Evolutionary conservation across 2,329 filamentous ascomycete species (phyloP).

Genomic region (Zasmidium angulare): DNA sequence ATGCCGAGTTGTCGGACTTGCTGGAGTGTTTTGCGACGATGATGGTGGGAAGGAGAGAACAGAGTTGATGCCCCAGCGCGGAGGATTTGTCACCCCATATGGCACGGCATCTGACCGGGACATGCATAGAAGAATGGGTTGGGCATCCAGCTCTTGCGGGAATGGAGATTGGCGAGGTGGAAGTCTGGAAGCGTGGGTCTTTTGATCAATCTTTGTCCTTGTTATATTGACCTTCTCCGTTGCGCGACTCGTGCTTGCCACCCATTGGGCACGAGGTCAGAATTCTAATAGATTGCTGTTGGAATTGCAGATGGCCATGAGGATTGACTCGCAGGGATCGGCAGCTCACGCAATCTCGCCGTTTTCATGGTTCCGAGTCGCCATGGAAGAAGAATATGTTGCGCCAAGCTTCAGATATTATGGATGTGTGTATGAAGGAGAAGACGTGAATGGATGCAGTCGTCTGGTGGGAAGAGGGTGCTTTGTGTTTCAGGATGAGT

Average conservation of each 20-base stretch:
- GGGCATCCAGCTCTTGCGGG: too few species aligned
- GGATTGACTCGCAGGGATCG: not conserved
- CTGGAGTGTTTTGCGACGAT: too few species aligned
- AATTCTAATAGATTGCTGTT: not conserved
- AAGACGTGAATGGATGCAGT: too few species aligned
- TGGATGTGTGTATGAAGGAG: too few species aligned
- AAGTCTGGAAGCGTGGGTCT: not conserved
- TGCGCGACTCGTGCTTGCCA: not conserved
- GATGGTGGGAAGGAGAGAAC: too few species aligned
- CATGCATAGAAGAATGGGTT: too few species aligned
- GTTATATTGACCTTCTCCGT: not conserved
- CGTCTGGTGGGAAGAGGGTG: not conserved
- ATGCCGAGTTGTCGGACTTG: not conserved
- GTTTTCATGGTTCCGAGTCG: not conserved
- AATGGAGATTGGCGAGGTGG: too few species aligned
- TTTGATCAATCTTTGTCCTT: not conserved
- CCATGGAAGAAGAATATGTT: too few species aligned
- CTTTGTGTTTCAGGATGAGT: not conserved
- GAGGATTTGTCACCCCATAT: too few species aligned
- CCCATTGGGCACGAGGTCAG: not conserved
- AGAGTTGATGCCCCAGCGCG: too few species aligned
- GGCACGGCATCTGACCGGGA: too few species aligned
- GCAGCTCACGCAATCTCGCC: not conserved
- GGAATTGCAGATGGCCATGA: not conserved
- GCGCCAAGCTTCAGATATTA: too few species aligned